A percentile compares a stretch with the other conserved stretches of the same genome.
These are phyloP conservation scores for barley (Hordeum vulgare) DNA, from an alignment of 176 grass and related monocot species.

Conservation along the genomic window MorexV3_pseudomolecules_assembly NC_058523.1:463061415-463061914, in stretches of 20 bases:
- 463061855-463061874: neutral
- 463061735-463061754: slow-evolving; percentile 1
- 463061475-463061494: slow-evolving; percentile 61
- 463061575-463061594: neutral
- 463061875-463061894: neutral
- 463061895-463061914: slow-evolving; percentile 7
- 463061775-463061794: slow-evolving; percentile 28
- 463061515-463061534: slow-evolving; percentile 17
- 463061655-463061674: neutral
- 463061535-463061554: slow-evolving; percentile 16
- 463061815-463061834: neutral
- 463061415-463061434: slow-evolving; percentile 78
- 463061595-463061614: slow-evolving; percentile 21
- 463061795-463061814: slow-evolving; percentile 3
- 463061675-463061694: slow-evolving; percentile 3
- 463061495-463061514: slow-evolving; percentile 55
- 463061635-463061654: neutral
- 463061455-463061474: slow-evolving; percentile 65
- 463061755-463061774: slow-evolving; percentile 12
- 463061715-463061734: slow-evolving; percentile 12
- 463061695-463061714: slow-evolving; percentile 5
- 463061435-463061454: slow-evolving; percentile 65
- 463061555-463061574: neutral
- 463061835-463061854: slow-evolving; percentile 10
- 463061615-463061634: slow-evolving; percentile 1